Conservation (phyloP, 108 stramenopile species). For the Licmophora abbreviata region DNA sequence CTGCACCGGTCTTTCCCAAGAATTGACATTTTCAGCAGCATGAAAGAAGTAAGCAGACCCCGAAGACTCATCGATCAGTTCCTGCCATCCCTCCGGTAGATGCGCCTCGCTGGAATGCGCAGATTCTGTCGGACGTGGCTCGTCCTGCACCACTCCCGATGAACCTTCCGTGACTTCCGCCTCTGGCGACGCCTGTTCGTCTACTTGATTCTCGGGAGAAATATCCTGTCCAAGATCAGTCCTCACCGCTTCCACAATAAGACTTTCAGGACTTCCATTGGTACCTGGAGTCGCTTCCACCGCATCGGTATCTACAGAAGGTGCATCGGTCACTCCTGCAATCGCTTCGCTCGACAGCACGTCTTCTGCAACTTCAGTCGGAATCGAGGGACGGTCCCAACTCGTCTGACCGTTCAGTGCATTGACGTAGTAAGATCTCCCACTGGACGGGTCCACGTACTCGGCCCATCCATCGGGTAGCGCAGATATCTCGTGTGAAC, state of each 20-base stretch:
- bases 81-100: conserved; percentile 41
- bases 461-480: conserved; percentile 13
- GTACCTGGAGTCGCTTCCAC: not conserved
- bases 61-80: conserved; percentile 26
- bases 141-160: not conserved
- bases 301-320: not conserved
- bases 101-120: not conserved
- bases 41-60: conserved; percentile 55
- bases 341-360: not conserved
- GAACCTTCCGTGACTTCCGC: not conserved
- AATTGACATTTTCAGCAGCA: conserved; percentile 8
- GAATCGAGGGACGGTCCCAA: conserved; percentile 17
- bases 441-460: conserved; percentile 8
- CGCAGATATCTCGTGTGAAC: too few species aligned
- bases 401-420: conserved; percentile 10
- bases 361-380: not conserved
- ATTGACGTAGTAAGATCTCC: conserved; percentile 17
- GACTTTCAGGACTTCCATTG: not conserved
- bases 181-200: not conserved
- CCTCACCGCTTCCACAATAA: not conserved
- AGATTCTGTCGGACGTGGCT: not conserved
- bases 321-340: not conserved
- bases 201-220: not conserved
- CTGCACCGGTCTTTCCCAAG: conserved; percentile 28
- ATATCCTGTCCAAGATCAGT: not conserved